phyloP scores from a whole-genome alignment of 1,139 yeast genomes.

The Wickerhamomyces sp. region DNA sequence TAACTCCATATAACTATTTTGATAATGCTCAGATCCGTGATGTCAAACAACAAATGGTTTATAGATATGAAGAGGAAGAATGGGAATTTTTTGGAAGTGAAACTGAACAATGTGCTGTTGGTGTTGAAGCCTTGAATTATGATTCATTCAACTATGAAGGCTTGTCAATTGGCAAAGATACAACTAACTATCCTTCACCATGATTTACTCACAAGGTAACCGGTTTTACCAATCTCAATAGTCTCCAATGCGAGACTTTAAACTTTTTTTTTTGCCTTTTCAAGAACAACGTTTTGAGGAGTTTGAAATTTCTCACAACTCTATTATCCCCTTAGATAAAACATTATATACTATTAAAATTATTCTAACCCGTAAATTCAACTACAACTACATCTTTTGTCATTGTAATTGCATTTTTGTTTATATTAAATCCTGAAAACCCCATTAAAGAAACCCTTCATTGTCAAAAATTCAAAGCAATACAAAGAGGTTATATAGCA shows the following conservation, averaged over 20 bases:
- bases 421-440: too few species aligned
- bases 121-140: constrained; percentile 10
- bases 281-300: too few species aligned
- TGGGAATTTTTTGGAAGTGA: constrained; percentile 23
- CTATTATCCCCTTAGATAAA: too few species aligned
- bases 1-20: constrained; percentile 25
- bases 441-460: too few species aligned
- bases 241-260: too few species aligned
- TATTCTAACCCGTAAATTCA: too few species aligned
- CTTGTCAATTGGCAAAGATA: constrained; percentile 14
- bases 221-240: too few species aligned
- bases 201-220: background rate
- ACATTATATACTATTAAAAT: too few species aligned
- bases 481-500: background rate
- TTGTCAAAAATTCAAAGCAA: background rate
- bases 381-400: too few species aligned
- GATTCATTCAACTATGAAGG: constrained; percentile 15
- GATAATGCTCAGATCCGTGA: constrained; percentile 21
- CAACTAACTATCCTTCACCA: background rate
- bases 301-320: too few species aligned
- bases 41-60: constrained; percentile 19
- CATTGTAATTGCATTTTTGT: too few species aligned
- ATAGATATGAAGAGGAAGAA: constrained; percentile 11
- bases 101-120: constrained; percentile 12
- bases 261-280: too few species aligned